Evolutionary conservation across 2,329 filamentous ascomycete species (phyloP).

Genomic region (Zymoseptoria pseudotritici): DNA sequence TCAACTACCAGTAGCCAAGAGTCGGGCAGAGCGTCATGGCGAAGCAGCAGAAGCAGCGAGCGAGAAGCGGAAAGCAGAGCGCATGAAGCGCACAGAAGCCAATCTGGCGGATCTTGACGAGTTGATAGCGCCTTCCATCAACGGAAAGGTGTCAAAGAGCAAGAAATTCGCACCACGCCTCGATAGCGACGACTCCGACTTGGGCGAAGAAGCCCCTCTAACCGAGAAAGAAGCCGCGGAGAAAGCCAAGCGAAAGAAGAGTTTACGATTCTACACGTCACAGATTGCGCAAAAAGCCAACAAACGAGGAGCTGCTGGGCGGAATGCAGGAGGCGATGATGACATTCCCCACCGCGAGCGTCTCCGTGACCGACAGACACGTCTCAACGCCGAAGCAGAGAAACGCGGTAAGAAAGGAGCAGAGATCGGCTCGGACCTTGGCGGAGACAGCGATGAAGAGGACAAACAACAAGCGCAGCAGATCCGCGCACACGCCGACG

Average conservation of each 20-base stretch:
- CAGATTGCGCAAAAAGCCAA: constrained; percentile 94
- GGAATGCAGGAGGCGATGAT: constrained; percentile 68
- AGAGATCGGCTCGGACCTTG: constrained; percentile 56
- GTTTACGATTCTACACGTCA: constrained; percentile 92
- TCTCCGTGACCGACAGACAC: constrained; percentile 73
- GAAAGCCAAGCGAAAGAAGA: constrained; percentile 85
- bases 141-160: constrained; percentile 11
- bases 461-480: constrained; percentile 49
- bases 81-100: constrained; percentile 54
- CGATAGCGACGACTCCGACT: constrained; percentile 68
- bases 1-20: constrained; percentile 37
- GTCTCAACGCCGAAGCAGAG: constrained; percentile 83
- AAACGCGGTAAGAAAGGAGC: constrained; percentile 65
- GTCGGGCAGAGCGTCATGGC: constrained; percentile 43
- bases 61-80: constrained; percentile 48
- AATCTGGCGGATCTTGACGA: constrained; percentile 65
- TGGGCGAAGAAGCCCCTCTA: constrained; percentile 80
- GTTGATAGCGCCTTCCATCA: constrained; percentile 42
- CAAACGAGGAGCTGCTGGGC: constrained; percentile 66
- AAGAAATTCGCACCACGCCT: constrained; percentile 21
- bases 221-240: constrained; percentile 73
- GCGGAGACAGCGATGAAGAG: constrained; percentile 62
- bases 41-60: constrained; percentile 48
- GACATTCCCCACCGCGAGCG: constrained; percentile 87
- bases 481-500: constrained; percentile 41